Percentiles rank a stretch among this genome's conserved stretches.
Evolutionary conservation across 805 yeast genomes (phyloP).

Genomic region (Nakazawaea wickerhamii): DNA sequence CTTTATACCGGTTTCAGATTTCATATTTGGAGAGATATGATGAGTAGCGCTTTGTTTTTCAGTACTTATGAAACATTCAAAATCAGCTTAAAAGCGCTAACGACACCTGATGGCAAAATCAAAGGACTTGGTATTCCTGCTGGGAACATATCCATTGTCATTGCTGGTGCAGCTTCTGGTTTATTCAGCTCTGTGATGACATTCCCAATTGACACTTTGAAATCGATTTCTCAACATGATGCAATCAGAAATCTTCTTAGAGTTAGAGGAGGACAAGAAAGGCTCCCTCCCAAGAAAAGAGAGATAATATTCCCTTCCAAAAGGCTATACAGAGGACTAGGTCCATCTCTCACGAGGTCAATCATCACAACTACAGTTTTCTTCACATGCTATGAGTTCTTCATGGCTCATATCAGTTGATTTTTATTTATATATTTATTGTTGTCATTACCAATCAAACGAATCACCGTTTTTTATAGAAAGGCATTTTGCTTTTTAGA

Average conservation of each 20-base stretch:
- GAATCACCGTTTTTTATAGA: too few species aligned
- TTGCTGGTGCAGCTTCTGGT: slow-evolving; percentile 81
- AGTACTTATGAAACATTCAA: slow-evolving; percentile 73
- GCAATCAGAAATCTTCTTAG: slow-evolving; percentile 63
- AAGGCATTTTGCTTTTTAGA: background rate
- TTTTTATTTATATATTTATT: background rate
- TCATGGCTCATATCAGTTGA: slow-evolving; percentile 47
- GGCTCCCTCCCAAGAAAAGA: slow-evolving; percentile 30
- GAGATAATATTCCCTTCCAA: slow-evolving; percentile 35
- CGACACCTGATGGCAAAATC: slow-evolving; percentile 13
- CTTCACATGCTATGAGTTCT: slow-evolving; percentile 64
- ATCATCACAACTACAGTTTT: slow-evolving; percentile 70
- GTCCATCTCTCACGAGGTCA: slow-evolving; percentile 68
- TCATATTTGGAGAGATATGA: slow-evolving; percentile 62
- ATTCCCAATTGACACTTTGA: slow-evolving; percentile 78
- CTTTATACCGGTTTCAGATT: slow-evolving; percentile 69
- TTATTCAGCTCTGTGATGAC: slow-evolving; percentile 67
- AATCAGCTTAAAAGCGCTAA: slow-evolving; percentile 32
- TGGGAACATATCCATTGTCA: slow-evolving; percentile 42
- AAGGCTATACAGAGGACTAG: slow-evolving; percentile 69
- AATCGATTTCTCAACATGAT: slow-evolving; percentile 71
- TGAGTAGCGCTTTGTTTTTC: slow-evolving; percentile 70
- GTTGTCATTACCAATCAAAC: background rate
- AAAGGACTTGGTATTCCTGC: slow-evolving; percentile 23
- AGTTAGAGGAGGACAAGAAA: slow-evolving; percentile 38